Conservation (phyloP, 139 green algal genomes). For the Edaphochlamys debaryana region DNA sequence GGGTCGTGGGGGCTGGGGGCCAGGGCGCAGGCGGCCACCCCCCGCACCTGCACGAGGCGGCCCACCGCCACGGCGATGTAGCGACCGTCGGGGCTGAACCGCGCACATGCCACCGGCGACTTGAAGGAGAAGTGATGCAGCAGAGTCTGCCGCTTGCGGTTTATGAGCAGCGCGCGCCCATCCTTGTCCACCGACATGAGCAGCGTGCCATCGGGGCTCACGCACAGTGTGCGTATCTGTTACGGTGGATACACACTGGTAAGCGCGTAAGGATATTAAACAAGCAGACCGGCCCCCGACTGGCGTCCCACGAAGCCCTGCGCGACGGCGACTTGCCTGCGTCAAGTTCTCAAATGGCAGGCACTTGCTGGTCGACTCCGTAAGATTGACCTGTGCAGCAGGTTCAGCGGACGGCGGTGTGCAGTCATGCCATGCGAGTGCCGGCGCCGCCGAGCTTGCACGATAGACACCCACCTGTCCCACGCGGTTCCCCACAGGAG, state of each 20-base stretch:
- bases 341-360: conserved; percentile 88
- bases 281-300: too few species aligned
- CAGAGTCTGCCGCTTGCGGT: conserved; percentile 75
- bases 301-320: not conserved
- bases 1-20: too few species aligned
- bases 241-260: not conserved
- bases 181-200: conserved; percentile 91
- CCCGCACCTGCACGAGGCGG: conserved; percentile 82
- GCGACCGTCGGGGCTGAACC: conserved; percentile 90
- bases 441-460: too few species aligned
- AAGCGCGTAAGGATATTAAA: not conserved
- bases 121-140: conserved; percentile 97
- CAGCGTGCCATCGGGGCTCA: conserved; percentile 84
- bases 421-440: too few species aligned
- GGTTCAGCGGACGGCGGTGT: not conserved
- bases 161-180: conserved; percentile 85
- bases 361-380: conserved; percentile 75
- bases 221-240: conserved; percentile 79
- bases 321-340: conserved; percentile 47
- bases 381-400: conserved; percentile 74
- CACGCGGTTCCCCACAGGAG: conserved; percentile 91
- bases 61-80: conserved; percentile 90
- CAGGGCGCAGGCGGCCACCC: not conserved
- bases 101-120: conserved; percentile 72
- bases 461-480: conserved; percentile 62